phyloP scores from a whole-genome alignment of 371 early-diverging fungal genomes.

The Rhizopus arrhizus region DNA sequence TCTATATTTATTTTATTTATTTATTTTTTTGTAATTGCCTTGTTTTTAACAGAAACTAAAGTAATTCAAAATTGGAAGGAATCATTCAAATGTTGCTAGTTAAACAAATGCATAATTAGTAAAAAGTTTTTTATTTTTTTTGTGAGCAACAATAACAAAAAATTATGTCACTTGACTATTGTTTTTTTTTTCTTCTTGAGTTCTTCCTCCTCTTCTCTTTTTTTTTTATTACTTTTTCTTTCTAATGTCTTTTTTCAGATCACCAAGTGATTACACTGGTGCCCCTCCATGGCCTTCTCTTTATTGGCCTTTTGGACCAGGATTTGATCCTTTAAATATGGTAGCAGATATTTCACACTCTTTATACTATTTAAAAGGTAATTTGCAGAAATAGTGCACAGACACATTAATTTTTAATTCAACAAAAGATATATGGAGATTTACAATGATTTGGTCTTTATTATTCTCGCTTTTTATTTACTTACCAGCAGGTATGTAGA shows the following conservation, averaged over 20 bases:
- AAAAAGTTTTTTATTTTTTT: not conserved
- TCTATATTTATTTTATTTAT: too few species aligned
- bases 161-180: not conserved
- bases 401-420: conserved; percentile 1
- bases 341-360: conserved; percentile 51
- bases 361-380: conserved; percentile 48
- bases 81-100: too few species aligned
- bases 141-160: too few species aligned
- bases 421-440: conserved; percentile 47
- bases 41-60: too few species aligned
- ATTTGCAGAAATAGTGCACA: not conserved
- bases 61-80: too few species aligned
- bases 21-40: too few species aligned
- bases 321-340: conserved; percentile 42
- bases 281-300: conserved; percentile 66
- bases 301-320: conserved; percentile 63
- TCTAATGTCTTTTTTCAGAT: conserved; percentile 44
- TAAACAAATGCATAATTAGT: too few species aligned
- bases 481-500: conserved; percentile 45
- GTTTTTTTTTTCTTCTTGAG: not conserved
- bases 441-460: conserved; percentile 52
- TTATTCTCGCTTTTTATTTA: conserved; percentile 47
- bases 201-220: conserved; percentile 4
- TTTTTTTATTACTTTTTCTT: not conserved
- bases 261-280: conserved; percentile 57